Base-by-base conservation (phyloP, 805 yeast genomes). In the Zygotorulaspora danielsina region DNA sequence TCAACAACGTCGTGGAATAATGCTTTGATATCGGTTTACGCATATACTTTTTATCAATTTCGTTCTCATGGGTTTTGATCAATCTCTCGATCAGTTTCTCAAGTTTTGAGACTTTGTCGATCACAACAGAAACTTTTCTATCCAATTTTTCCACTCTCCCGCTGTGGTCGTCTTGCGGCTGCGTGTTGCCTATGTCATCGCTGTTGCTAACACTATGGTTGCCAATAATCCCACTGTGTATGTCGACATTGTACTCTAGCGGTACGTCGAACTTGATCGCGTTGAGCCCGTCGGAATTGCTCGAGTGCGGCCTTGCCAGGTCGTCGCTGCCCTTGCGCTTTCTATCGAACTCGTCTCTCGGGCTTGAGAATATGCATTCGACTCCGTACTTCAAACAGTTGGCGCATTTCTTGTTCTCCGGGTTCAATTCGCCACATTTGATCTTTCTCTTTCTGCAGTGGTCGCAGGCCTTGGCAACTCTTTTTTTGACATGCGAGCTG, bases 381-480 rank as follows among this genome's bases (percentile, higher is more conserved):
- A 50, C 41, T 17, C 48, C 40, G 34, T 49, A 57, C 32, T 53
- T 59, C 11, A 42, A 42, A 45, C 64, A 59, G 42, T 58, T 58
- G 15, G 48, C 36, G 41, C 64, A 59, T 44, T 52, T 55, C 8
- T 48, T 46, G 2, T 48, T 44, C 7, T 33, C 27, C 3, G 50
- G 46, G 34, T 55, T 46, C 6, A 58, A 34, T 4, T 48, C 42
- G 17, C 50, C 61, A 42, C 64, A 59, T 37, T 56, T 57, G 24
- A 59, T 55, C 40, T 59, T 59, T 30, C 63, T 49, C 36, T 45
- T 58, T 37, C 64, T 50, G 44, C 64, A 59, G 37, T 51, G 52
- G 42, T 59, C 64, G 45, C 64, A 59, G 10, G 64, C 64, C 35
- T 51, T 55, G 8, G 58, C 38, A 6, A 53, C 63, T 36, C 64